Evolutionary conservation across 2,329 filamentous ascomycete species (phyloP), one percentile per base, ranked within the genome.

Genomic region (Phoma herbarum): DNA sequence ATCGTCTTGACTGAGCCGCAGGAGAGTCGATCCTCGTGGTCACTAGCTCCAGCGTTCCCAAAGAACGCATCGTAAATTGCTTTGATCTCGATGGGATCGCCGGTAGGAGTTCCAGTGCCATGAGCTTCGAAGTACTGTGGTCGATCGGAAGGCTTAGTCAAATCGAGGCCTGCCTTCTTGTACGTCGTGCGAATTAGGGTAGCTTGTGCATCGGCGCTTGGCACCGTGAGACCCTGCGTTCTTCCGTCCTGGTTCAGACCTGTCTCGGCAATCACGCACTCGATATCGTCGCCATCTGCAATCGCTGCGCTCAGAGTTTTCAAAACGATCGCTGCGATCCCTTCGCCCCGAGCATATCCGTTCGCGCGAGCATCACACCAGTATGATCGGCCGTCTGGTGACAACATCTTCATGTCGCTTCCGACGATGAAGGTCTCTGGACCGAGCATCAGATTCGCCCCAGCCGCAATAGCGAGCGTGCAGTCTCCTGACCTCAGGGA

Each of bases 301-400:
- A 87, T 54, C 0, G 86, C 86, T 1, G 77, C 69, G 5, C 67
- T 72, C 1, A 87, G 65, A 1, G 69, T 75, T 67, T 88, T 88
- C 0, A 88, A 61, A 0, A 87, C 70, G 0, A 88, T 61, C 0
- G 76, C 73, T 0, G 79, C 79, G 11, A 85, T 70, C 0, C 84
- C 85, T 50, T 88, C 86, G 11, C 82, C 83, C 0, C 84, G 78
- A 26, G 76, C 82, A 68, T 79, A 84, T 8, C 83, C 84, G 61
- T 84, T 73, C 0, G 82, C 84, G 2, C 67, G 49, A 0, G 67
- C 72, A 14, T 73, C 71, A 71, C 72, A 79, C 69, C 75, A 77
- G 1, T 44, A 39, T 8, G 46, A 63, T 0, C 61, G 42, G 16
- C 73, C 70, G 9, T 66, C 64, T 1, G 73, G 71, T 3, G 69